A percentile compares a stretch with the other conserved stretches of the same genome.
These are phyloP conservation scores for Cladosporium phlei DNA, from an alignment of 2,329 filamentous ascomycete species.

Conservation along the genomic window DNA sequence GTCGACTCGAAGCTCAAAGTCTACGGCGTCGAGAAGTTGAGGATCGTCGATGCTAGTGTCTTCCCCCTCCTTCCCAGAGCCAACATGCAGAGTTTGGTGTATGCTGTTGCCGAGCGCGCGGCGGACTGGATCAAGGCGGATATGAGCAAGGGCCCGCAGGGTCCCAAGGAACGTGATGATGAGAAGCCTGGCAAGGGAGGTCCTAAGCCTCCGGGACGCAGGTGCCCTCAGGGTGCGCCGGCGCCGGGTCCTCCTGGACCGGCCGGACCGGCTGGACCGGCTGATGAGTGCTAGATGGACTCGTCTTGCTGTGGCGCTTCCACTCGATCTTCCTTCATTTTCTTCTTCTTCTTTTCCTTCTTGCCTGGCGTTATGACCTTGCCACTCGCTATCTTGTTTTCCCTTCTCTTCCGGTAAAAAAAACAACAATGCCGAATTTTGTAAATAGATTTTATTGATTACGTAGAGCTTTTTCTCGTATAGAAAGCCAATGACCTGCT, in stretches of 20 bases:
- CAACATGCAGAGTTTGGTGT: constrained; percentile 15
- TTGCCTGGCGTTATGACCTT: too few species aligned
- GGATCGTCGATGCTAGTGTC: constrained; percentile 28
- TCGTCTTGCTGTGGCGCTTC: too few species aligned
- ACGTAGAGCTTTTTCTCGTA: too few species aligned
- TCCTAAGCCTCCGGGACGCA: neutral
- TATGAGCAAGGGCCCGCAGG: neutral
- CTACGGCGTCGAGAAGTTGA: constrained; percentile 22
- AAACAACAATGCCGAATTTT: too few species aligned
- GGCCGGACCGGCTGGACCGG: too few species aligned
- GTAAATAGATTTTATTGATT: too few species aligned
- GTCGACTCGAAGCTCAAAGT: constrained; percentile 24
- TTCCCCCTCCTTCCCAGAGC: constrained; percentile 22
- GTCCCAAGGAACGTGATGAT: neutral
- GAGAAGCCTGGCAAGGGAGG: neutral
- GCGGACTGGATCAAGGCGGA: constrained; percentile 6
- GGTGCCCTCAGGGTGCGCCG: neutral
- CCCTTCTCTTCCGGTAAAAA: too few species aligned
- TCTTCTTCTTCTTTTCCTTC: too few species aligned
- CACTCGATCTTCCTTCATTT: too few species aligned
- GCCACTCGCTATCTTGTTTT: too few species aligned
- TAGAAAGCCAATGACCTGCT: too few species aligned
- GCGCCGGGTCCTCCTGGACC: neutral
- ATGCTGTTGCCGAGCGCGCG: constrained; percentile 18
- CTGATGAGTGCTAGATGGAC: too few species aligned